Evolutionary conservation across 192 early-diverging fungal genomes (phyloP), one percentile per base, ranked within the genome.

Genomic region (Anaeromyces robustus): DNA sequence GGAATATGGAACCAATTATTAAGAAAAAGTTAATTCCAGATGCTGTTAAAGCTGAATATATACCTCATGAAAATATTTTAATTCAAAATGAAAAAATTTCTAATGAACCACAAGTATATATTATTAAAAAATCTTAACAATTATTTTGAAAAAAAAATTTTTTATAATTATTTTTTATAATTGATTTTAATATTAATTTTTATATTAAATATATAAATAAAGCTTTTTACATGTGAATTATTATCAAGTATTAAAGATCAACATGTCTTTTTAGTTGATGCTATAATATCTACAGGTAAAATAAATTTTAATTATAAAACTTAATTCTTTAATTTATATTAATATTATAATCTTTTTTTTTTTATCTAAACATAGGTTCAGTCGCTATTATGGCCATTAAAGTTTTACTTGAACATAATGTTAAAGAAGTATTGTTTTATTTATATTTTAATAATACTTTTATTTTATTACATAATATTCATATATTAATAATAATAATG

Each of bases 301-400:
- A 19, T 29, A 30, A n/a, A n/a, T n/a, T n/a, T n/a, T n/a, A n/a
- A n/a, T n/a, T n/a, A n/a, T n/a, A n/a, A n/a, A n/a, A n/a, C n/a
- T n/a, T n/a, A n/a, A n/a, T n/a, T n/a, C n/a, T n/a, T n/a, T n/a
- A n/a, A n/a, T n/a, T n/a, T n/a, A n/a, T n/a, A n/a, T n/a, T n/a
- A n/a, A n/a, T n/a, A n/a, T n/a, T n/a, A n/a, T n/a, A n/a, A n/a
- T n/a, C n/a, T n/a, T n/a, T n/a, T n/a, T n/a, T n/a, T n/a, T n/a
- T n/a, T n/a, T n/a, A n/a, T n/a, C n/a, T n/a, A 4, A 14, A 81
- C 1, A 18, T 19, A 14, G 97, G 97, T 34, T 96, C 96, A 11
- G 94, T 94, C 12, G 96, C 95, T 6, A 82, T 98, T 87, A 98
- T 98, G 97, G 96, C 97, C 22, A 94, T 98, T 52, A 91, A 95